Percentiles rank a stretch among this genome's conserved stretches.
phyloP scores from a whole-genome alignment of 2,329 filamentous ascomycete genomes.

The Trichoderma sp. region DNA sequence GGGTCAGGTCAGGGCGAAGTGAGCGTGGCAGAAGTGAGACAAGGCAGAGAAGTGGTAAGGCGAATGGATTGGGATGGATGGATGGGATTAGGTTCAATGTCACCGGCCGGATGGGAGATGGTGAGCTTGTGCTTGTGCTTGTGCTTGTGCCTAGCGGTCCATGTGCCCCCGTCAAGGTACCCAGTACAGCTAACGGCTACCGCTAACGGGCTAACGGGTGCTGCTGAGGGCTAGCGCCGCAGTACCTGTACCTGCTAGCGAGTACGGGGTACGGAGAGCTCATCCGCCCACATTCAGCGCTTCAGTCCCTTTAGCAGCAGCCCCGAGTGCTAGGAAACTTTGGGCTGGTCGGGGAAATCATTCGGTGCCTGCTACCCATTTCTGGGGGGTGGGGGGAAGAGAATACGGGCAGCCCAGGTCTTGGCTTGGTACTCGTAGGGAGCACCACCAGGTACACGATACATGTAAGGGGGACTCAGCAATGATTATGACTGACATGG shows the following conservation, averaged over 20 bases:
- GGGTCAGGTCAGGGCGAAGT: slow-evolving; percentile 3
- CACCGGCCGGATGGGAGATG: not conserved
- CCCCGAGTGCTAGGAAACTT: not conserved
- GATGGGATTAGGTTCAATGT: slow-evolving; percentile 1
- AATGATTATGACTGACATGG: not conserved
- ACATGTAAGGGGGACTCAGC: not conserved
- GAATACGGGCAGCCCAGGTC: not conserved
- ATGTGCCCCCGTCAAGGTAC: not conserved
- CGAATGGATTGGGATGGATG: not conserved
- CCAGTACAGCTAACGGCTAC: not conserved
- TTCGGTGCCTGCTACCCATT: not conserved
- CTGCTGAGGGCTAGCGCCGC: not conserved
- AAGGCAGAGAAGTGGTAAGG: not conserved
- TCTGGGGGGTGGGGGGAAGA: not conserved
- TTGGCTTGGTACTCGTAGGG: not conserved
- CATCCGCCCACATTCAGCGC: not conserved
- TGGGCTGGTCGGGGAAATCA: not conserved
- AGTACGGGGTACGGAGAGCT: slow-evolving; percentile 3
- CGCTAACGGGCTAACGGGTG: not conserved
- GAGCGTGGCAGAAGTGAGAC: not conserved
- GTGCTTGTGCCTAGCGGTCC: not conserved
- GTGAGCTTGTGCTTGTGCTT: not conserved
- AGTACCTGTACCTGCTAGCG: not conserved
- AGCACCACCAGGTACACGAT: not conserved
- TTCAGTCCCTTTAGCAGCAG: not conserved